These are phyloP conservation scores for Saussurea involucrata DNA, from an alignment of 129 eudicot genomes.

Conservation along the genomic window DNA sequence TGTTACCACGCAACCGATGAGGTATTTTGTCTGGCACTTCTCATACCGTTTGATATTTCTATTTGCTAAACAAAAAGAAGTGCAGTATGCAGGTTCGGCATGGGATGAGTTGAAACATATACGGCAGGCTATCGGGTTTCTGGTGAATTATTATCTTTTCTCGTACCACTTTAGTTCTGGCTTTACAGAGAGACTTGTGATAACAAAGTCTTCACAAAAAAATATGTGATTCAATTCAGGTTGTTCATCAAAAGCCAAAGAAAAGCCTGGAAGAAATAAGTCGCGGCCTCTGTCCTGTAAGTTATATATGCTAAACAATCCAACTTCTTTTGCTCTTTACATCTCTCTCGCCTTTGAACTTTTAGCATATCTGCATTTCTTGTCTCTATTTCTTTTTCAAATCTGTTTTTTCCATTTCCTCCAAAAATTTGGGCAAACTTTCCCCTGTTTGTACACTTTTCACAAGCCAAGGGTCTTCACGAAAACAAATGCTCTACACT, in stretches of 20 bases:
- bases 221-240: slow-evolving; percentile 37
- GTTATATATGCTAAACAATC: slow-evolving; percentile 24
- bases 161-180: background rate
- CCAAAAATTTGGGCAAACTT: background rate
- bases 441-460: background rate
- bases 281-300: slow-evolving; percentile 85
- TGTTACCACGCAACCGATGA: slow-evolving; percentile 80
- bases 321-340: background rate
- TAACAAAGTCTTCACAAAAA: background rate
- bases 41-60: background rate
- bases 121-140: slow-evolving; percentile 91
- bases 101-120: slow-evolving; percentile 98
- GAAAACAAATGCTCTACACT: background rate
- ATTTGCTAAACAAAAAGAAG: slow-evolving; percentile 19
- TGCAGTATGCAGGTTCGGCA: slow-evolving; percentile 96
- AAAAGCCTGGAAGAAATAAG: slow-evolving; percentile 75
- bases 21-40: slow-evolving; percentile 40
- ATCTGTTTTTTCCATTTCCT: background rate
- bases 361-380: background rate
- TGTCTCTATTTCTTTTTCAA: background rate
- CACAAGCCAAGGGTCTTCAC: background rate
- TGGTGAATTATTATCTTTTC: slow-evolving; percentile 44
- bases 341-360: background rate
- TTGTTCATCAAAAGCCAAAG: slow-evolving; percentile 94
- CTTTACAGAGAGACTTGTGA: background rate